Percentiles rank a stretch among this genome's conserved stretches.
Evolutionary conservation across 2,329 filamentous ascomycete genomes (phyloP).

Genomic region (Cladophialophora carrionii): DNA sequence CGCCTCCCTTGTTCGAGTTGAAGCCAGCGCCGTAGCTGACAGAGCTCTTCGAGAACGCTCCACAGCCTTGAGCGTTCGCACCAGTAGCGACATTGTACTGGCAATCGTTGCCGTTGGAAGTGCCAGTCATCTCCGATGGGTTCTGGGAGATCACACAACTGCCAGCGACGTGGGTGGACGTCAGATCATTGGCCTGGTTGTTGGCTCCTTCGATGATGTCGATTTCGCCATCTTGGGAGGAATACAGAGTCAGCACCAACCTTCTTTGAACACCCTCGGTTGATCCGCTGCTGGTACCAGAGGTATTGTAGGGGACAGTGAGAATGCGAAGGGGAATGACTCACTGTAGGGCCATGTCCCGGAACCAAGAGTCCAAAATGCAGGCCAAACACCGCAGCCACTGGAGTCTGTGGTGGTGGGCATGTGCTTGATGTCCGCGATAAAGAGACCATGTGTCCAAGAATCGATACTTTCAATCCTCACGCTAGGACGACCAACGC

Average conservation of each 20-base stretch:
- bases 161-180: conserved; percentile 54
- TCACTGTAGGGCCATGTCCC: conserved; percentile 45
- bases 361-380: conserved; percentile 45
- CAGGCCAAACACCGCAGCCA: conserved; percentile 54
- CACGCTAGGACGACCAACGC: conserved; percentile 48
- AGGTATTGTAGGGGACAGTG: neutral
- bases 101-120: conserved; percentile 46
- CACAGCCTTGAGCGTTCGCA: conserved; percentile 46
- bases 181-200: conserved; percentile 46
- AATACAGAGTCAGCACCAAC: neutral
- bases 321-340: neutral
- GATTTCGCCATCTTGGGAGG: conserved; percentile 49
- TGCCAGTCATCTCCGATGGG: conserved; percentile 53
- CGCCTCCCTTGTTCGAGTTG: conserved; percentile 51
- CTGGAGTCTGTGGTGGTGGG: conserved; percentile 43
- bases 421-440: conserved; percentile 55
- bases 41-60: conserved; percentile 40
- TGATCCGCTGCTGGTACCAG: neutral
- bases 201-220: conserved; percentile 60
- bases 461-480: conserved; percentile 50
- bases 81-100: conserved; percentile 50
- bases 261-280: neutral
- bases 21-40: conserved; percentile 57
- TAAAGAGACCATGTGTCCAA: conserved; percentile 52
- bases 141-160: conserved; percentile 49